Conservation (phyloP, 805 yeast genomes). For the Yarrowia keelungensis region DNA sequence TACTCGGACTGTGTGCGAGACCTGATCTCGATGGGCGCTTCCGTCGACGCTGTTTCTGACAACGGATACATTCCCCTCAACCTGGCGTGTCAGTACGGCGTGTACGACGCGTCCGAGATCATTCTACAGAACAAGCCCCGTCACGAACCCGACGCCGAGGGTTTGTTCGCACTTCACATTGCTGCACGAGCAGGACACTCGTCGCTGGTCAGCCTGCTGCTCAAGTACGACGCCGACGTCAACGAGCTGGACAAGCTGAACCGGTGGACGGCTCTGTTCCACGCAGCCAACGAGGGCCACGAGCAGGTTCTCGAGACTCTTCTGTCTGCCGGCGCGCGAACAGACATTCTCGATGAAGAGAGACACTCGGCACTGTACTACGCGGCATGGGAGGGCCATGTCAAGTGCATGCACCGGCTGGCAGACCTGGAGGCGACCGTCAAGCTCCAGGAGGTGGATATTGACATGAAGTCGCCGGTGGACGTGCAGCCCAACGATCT, state of each 20-base stretch:
- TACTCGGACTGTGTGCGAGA: slow-evolving; percentile 62
- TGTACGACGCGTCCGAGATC: slow-evolving; percentile 69
- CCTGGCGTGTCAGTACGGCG: slow-evolving; percentile 87
- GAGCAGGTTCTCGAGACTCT: slow-evolving; percentile 70
- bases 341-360: slow-evolving; percentile 74
- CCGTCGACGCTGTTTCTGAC: slow-evolving; percentile 51
- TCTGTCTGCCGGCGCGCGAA: slow-evolving; percentile 74
- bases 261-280: slow-evolving; percentile 93
- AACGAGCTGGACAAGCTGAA: slow-evolving; percentile 83
- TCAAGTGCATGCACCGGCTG: slow-evolving; percentile 75
- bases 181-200: slow-evolving; percentile 84
- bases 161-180: slow-evolving; percentile 85
- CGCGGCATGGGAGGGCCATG: slow-evolving; percentile 94
- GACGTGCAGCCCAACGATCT: slow-evolving; percentile 1
- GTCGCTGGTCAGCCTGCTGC: slow-evolving; percentile 68
- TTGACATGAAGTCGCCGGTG: slow-evolving; percentile 26
- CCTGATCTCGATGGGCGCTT: slow-evolving; percentile 58
- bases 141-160: slow-evolving; percentile 73
- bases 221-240: slow-evolving; percentile 64
- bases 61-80: slow-evolving; percentile 66
- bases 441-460: slow-evolving; percentile 17
- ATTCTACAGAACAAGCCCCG: slow-evolving; percentile 57
- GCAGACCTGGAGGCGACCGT: slow-evolving; percentile 49
- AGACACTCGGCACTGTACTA: slow-evolving; percentile 82
- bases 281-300: slow-evolving; percentile 88